Percentiles rank a stretch among this genome's conserved stretches.
These are phyloP conservation scores for Monosporascus sp. DNA, from an alignment of 2,329 filamentous ascomycete genomes.

Conservation along the genomic window DNA sequence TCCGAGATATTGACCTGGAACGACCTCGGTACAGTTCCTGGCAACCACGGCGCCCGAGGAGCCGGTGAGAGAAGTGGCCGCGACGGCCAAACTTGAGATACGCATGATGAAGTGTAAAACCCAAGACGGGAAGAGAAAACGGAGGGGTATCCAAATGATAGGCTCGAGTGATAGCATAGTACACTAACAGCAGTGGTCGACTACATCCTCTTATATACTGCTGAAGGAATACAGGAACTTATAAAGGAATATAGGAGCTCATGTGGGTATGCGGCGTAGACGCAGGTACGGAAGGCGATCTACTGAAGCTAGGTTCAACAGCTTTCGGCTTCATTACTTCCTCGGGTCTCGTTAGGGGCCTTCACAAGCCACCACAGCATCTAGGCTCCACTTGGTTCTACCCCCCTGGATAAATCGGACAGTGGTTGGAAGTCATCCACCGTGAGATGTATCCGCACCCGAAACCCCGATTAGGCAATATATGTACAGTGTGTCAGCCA, in stretches of 20 bases:
- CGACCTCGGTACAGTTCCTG: background rate
- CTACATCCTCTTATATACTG: background rate
- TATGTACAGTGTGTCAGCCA: no score
- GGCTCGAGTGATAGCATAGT: background rate
- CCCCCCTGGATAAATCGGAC: no score
- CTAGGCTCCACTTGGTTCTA: background rate
- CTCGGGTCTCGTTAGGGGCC: background rate
- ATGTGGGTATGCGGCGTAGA: background rate
- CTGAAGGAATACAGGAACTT: background rate
- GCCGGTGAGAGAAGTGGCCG: background rate
- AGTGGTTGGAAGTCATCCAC: no score
- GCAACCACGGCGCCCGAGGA: background rate
- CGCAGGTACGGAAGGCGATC: background rate
- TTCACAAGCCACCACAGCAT: no score
- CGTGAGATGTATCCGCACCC: no score
- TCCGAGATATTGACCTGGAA: conserved; percentile 1
- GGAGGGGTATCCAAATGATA: background rate
- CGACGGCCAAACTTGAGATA: background rate
- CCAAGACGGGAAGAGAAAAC: background rate
- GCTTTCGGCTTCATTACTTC: background rate
- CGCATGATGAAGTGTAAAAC: background rate
- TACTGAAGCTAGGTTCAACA: background rate
- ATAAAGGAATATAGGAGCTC: background rate
- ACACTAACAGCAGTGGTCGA: background rate
- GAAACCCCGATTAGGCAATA: no score